Conservation (phyloP, 345 rosid species). For the Ceriops tagal region DNA sequence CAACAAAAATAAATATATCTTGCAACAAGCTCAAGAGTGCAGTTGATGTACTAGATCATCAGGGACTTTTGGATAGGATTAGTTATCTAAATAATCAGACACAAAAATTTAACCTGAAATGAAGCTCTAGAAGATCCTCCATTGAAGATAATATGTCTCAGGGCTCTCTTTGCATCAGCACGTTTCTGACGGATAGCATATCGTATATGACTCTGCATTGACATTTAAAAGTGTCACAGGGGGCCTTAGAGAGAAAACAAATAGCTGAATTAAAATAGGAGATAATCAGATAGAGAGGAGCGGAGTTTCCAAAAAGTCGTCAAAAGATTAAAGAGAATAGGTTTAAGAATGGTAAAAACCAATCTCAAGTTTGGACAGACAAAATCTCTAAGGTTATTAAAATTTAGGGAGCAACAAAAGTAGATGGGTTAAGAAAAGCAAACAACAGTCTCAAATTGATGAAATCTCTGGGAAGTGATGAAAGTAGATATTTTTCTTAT, state of each 20-base stretch:
- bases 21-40: too few species aligned
- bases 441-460: too few species aligned
- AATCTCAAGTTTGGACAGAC: background rate
- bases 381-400: too few species aligned
- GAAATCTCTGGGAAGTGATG: too few species aligned
- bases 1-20: too few species aligned
- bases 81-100: background rate
- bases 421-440: too few species aligned
- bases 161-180: slow-evolving; percentile 52
- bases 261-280: background rate
- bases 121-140: slow-evolving; percentile 31
- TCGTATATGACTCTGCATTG: slow-evolving; percentile 40
- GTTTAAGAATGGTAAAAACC: too few species aligned
- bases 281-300: background rate
- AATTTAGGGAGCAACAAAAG: too few species aligned
- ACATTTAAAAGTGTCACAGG: slow-evolving; percentile 11
- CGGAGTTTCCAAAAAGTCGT: background rate
- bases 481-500: background rate
- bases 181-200: slow-evolving; percentile 52
- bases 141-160: slow-evolving; percentile 42
- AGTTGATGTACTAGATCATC: too few species aligned
- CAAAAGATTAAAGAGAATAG: background rate
- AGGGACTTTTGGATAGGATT: too few species aligned
- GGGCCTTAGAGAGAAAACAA: background rate
- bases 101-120: slow-evolving; percentile 39